Evolutionary conservation across 495 filamentous ascomycete species (phyloP), one percentile per base, ranked within the genome.

Genomic region (Aspergillus conjunctus): DNA sequence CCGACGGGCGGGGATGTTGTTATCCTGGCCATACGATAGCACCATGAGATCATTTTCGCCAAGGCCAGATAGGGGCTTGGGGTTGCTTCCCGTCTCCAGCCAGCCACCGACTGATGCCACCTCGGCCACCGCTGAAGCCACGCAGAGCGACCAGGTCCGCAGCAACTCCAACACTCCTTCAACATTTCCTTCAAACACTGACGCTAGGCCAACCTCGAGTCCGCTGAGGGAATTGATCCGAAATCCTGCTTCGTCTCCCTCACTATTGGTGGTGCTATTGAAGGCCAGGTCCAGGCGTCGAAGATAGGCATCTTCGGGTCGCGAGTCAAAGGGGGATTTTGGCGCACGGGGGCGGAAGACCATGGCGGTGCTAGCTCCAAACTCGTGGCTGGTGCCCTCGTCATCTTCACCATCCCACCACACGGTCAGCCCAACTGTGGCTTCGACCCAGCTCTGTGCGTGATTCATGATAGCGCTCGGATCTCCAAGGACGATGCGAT

Each of bases 391-490:
- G 0, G 70, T 57, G 15, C 68, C 68, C 11, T 68, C 70, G 17
- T 87, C 81, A 54, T 87, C 86, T 15, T 89, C 83, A 37, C 92
- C 90, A 70, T 92, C 86, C 91, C 92, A 95, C 92, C 92, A 97
- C 0, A 87, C 86, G 10, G 91, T 88, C 48, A 96, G 73, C 4
- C 85, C 88, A 51, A 95, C 73, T 2, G 88, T 88, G 0, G 91
- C 91, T 73, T 97, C 93, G 48, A 92, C 81, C 92, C 92, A 97
- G 70, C 94, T 91, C 64, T 89, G 82, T 10, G 91, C 79, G 49
- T 81, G 76, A 33, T 82, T 80, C 37, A 92, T 77, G 61, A 96
- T 90, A 12, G 90, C 86, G 10, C 81, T 75, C 11, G 82, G 73
- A 48, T 87, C 81, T 20, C 93, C 92, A 2, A 91, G 83, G 8